Evolutionary conservation across 331 rosid genomes (phyloP), one percentile per base, ranked within the genome.

Genomic region (Cucumis variabilis): DNA sequence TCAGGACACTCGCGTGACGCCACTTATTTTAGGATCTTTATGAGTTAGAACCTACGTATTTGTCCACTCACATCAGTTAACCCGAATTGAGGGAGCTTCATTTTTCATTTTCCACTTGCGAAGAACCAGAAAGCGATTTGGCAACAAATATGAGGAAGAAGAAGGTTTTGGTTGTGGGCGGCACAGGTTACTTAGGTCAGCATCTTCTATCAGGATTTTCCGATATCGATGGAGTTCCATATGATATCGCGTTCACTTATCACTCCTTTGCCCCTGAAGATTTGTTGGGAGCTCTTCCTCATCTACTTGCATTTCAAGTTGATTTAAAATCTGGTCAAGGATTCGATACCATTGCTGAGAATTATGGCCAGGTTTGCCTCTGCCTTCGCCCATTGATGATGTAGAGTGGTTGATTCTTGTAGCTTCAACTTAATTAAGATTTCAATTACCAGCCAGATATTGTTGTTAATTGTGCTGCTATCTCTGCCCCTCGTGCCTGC

Each of bases 171-270:
- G 85, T 96, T 14, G 94, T 95, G 81, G 98, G 99, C 91, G 98
- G 99, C 84, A 92, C 98, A 19, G 98, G 99, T 25, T 96, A 93
- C 83, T 89, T 96, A 90, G 99, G 99, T 68, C 98, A 96, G 91
- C 99, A 96, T 89, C 89, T 94, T 21, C 82, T 95, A 68, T 94
- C 90, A 75, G 91, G 91, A 71, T 92, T 91, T 83, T 90, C 92
- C 3, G 88, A 88, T 76, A 53, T 84, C 79, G 87, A 83, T 28
- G 90, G 51, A 79, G 73, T 77, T 79, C 89, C 85, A 7, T 88
- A 88, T 79, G 92, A 94, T 91, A 90, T 96, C 41, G 97, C 97
- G 80, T 93, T 93, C 87, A 92, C 98, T 73, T 89, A 93, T 81
- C 91, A 90, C 89, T 93, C 98, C 28, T 93, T 89, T 73, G 92